phyloP scores from a whole-genome alignment of 1,284 basidiomycete species.

The Cryptococcus sp. region DNA sequence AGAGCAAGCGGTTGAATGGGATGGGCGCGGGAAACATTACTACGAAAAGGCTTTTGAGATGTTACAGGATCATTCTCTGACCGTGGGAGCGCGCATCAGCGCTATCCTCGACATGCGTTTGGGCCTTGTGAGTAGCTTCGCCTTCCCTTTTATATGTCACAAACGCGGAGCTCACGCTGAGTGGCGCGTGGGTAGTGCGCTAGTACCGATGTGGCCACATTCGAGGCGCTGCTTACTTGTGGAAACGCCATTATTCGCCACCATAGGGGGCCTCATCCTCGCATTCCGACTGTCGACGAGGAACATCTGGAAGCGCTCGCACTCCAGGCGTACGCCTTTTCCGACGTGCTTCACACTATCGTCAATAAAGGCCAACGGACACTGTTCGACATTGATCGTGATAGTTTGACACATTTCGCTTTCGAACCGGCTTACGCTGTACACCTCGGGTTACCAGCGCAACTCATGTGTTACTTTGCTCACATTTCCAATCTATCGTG shows the following conservation, averaged over 20 bases:
- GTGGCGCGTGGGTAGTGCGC: not conserved
- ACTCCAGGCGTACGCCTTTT: not conserved
- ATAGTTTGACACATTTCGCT: not conserved
- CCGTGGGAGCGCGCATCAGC: not conserved
- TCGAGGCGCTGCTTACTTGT: not conserved
- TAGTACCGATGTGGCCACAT: not conserved
- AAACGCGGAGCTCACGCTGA: no score
- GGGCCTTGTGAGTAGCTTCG: not conserved
- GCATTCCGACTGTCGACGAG: not conserved
- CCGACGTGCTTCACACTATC: conserved; percentile 2
- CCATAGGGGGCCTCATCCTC: no score
- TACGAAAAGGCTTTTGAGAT: not conserved
- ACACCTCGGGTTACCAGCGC: conserved; percentile 1
- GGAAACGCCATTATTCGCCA: not conserved
- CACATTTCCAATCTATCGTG: conserved; percentile 1
- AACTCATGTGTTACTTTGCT: not conserved
- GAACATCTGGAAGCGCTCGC: not conserved
- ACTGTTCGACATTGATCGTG: not conserved
- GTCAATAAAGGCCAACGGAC: not conserved
- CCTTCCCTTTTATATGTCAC: no score
- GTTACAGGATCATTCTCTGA: not conserved
- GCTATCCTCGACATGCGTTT: not conserved
- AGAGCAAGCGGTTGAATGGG: not conserved
- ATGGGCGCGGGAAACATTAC: no score
- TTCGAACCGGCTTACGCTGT: not conserved